Evolutionary conservation across 257 asterid species (phyloP), one percentile per base, ranked within the genome.

Genomic region (Lavandula angustifolia): DNA sequence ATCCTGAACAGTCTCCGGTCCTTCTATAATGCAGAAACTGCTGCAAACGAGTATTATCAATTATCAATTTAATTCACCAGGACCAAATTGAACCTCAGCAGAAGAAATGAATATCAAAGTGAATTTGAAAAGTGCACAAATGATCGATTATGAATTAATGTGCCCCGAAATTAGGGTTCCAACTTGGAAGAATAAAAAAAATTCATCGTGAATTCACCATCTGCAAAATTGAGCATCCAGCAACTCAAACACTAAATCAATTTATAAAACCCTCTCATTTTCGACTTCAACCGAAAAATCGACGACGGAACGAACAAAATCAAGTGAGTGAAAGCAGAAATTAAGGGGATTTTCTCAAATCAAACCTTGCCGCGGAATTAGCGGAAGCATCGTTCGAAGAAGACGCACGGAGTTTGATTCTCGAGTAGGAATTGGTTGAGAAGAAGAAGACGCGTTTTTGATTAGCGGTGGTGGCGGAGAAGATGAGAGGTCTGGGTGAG

Each of bases 11-110:
- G 95, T 86, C 72, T 90, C 94, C 0, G 99, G 97, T 48, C 97
- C 99, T 80, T 92, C 96, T 70, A 92, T 92, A 34, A 92, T 92
- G 82, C 96, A 89, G 86, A 92, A 92, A 76, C 79, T 85, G 80
- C 96, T 86, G 83, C 67, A 76, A 43, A 46, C 13, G 34, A 27
- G n/a, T n/a, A n/a, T n/a, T n/a, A n/a, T n/a, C n/a, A n/a, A n/a
- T n/a, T n/a, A n/a, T n/a, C n/a, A n/a, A n/a, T n/a, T n/a, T n/a
- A n/a, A n/a, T n/a, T n/a, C n/a, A n/a, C n/a, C n/a, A n/a, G n/a
- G n/a, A n/a, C n/a, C n/a, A n/a, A n/a, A n/a, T n/a, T n/a, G n/a
- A n/a, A n/a, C n/a, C n/a, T n/a, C n/a, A n/a, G n/a, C n/a, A n/a
- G n/a, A n/a, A n/a, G n/a, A n/a, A n/a, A n/a, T n/a, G n/a, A n/a